These are phyloP conservation scores for Arthrobotrys pseudoclavata DNA, from an alignment of 2,329 filamentous ascomycete species.

Conservation along the genomic window DNA sequence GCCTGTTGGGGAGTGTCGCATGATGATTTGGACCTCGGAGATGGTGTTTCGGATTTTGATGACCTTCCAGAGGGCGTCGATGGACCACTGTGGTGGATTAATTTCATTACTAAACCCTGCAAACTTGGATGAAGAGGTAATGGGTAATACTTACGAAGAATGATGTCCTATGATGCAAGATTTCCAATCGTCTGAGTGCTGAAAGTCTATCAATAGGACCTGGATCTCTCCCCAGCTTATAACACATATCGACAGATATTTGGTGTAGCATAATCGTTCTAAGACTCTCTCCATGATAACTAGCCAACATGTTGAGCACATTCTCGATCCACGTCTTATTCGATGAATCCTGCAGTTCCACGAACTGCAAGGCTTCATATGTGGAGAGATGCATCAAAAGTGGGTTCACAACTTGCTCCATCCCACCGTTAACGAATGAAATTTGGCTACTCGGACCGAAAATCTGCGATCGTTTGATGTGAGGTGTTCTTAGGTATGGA, in stretches of 20 bases:
- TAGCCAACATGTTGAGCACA: neutral
- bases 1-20: neutral
- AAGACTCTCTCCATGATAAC: constrained; percentile 11
- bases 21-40: constrained; percentile 34
- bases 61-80: constrained; percentile 16
- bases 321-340: neutral
- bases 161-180: constrained; percentile 1
- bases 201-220: neutral
- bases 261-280: constrained; percentile 19
- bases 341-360: constrained; percentile 8
- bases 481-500: constrained; percentile 16
- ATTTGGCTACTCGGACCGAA: neutral
- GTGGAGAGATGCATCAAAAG: constrained; percentile 12
- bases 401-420: neutral
- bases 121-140: neutral
- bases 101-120: too few species aligned
- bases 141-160: constrained; percentile 24
- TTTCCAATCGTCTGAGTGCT: constrained; percentile 20
- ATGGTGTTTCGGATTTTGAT: constrained; percentile 21
- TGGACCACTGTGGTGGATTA: neutral
- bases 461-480: constrained; percentile 32
- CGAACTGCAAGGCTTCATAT: constrained; percentile 18
- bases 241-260: neutral
- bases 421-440: neutral
- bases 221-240: neutral